phyloP scores from a whole-genome alignment of 352 stramenopile species.

The Phytophthora boehmeriae region DNA sequence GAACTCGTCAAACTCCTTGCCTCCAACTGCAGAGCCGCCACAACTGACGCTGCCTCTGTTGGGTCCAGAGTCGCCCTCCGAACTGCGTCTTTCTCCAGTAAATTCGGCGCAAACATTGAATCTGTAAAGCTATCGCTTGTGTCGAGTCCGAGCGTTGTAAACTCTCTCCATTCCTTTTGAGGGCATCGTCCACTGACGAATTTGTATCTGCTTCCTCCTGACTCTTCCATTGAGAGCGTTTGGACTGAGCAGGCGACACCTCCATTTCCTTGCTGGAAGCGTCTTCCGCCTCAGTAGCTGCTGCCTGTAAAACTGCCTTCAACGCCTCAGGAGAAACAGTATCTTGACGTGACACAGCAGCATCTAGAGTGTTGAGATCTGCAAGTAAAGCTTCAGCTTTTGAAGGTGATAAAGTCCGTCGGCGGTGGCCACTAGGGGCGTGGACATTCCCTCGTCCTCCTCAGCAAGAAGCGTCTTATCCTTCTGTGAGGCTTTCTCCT shows the following conservation, averaged over 20 bases:
- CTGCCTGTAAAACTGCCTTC: constrained; percentile 35
- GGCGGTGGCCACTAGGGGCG: constrained; percentile 4
- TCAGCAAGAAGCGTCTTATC: constrained; percentile 9
- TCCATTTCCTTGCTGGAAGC: background rate
- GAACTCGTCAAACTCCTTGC: constrained; percentile 15
- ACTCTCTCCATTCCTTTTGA: constrained; percentile 6
- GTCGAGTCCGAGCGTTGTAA: background rate
- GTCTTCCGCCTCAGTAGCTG: constrained; percentile 7
- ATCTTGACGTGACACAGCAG: constrained; percentile 33
- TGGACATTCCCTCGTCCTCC: constrained; percentile 12
- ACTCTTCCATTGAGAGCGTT: constrained; percentile 17
- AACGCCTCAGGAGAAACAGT: constrained; percentile 39
- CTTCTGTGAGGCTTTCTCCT: background rate
- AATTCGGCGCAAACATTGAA: constrained; percentile 52
- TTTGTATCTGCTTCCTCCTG: background rate
- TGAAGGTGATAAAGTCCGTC: constrained; percentile 52
- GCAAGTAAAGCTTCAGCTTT: constrained; percentile 42
- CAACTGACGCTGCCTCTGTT: constrained; percentile 45
- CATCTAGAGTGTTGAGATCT: constrained; percentile 16
- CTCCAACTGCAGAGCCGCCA: constrained; percentile 45
- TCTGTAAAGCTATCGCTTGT: constrained; percentile 59
- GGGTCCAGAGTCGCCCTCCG: constrained; percentile 63
- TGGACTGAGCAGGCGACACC: constrained; percentile 13
- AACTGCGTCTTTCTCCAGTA: constrained; percentile 34
- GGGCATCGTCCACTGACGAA: background rate